A percentile compares a stretch with the other conserved stretches of the same genome.
These are phyloP conservation scores for Termitomyces bulborhizus DNA, from an alignment of 768 basidiomycete species.

Conservation along the genomic window DNA sequence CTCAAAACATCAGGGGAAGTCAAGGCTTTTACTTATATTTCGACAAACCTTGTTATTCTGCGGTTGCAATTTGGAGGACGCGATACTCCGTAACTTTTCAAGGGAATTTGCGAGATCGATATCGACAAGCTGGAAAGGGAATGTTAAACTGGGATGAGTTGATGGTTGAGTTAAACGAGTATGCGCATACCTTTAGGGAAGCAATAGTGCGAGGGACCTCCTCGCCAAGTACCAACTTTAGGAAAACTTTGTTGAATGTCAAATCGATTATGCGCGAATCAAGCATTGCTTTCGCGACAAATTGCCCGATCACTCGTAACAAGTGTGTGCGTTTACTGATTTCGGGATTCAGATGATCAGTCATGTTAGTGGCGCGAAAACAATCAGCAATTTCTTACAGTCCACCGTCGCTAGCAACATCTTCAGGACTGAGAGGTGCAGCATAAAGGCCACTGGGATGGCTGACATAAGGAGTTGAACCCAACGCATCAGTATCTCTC, in stretches of 20 bases:
- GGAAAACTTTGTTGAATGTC: slow-evolving; percentile 91
- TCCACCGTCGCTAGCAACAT: slow-evolving; percentile 66
- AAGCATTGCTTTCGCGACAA: slow-evolving; percentile 93
- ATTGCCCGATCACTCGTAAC: slow-evolving; percentile 88
- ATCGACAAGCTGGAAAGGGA: slow-evolving; percentile 64
- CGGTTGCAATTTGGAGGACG: slow-evolving; percentile 32
- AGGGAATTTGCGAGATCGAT: slow-evolving; percentile 81
- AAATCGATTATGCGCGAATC: slow-evolving; percentile 98
- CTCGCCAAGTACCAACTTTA: slow-evolving; percentile 84
- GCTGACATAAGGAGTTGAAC: slow-evolving; percentile 66
- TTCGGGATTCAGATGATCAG: slow-evolving; percentile 1
- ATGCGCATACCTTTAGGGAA: slow-evolving; percentile 60
- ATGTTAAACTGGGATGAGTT: slow-evolving; percentile 2
- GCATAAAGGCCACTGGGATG: slow-evolving; percentile 88
- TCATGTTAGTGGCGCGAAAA: neutral
- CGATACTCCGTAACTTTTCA: slow-evolving; percentile 68
- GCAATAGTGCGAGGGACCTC: slow-evolving; percentile 78
- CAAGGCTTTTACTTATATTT: neutral
- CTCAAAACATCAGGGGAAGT: slow-evolving; percentile 1
- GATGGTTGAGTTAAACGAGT: neutral
- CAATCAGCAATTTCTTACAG: slow-evolving; percentile 41
- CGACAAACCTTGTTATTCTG: slow-evolving; percentile 49
- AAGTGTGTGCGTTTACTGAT: slow-evolving; percentile 78
- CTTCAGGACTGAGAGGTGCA: slow-evolving; percentile 66
- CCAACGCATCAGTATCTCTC: slow-evolving; percentile 73